Evolutionary conservation across 352 stramenopile species (phyloP).

Genomic region (Phytophthora ohioensis): DNA sequence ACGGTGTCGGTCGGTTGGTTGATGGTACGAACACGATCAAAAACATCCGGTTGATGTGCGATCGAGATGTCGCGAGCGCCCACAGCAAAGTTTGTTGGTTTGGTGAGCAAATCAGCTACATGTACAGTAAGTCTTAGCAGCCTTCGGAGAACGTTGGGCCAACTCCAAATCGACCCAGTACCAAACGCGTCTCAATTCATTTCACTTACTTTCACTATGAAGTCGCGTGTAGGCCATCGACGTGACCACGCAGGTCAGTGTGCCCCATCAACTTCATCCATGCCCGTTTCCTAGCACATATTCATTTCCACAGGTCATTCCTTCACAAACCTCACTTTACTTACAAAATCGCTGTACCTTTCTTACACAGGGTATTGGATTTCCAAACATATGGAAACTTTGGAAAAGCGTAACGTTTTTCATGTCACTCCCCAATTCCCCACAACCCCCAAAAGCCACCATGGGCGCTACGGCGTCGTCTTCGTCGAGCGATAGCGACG

Average conservation of each 20-base stretch:
- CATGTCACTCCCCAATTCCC: slow-evolving; percentile 34
- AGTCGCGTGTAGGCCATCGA: slow-evolving; percentile 1
- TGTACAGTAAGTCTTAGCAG: no score
- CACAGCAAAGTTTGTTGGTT: no score
- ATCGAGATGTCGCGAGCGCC: not conserved
- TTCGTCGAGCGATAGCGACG: slow-evolving; percentile 20
- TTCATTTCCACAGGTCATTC: not conserved
- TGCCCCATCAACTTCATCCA: not conserved
- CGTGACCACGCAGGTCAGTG: not conserved
- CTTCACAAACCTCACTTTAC: not conserved
- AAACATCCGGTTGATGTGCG: slow-evolving; percentile 7
- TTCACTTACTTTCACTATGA: not conserved
- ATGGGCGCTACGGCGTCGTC: slow-evolving; percentile 21
- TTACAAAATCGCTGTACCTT: not conserved
- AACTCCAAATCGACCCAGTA: no score
- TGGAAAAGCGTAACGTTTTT: slow-evolving; percentile 7
- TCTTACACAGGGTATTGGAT: slow-evolving; percentile 1
- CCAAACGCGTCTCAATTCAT: no score
- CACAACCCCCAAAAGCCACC: not conserved
- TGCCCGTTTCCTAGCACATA: slow-evolving; percentile 3
- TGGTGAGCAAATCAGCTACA: no score
- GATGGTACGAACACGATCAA: not conserved
- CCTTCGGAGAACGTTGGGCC: no score
- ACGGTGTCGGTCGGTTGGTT: not conserved
- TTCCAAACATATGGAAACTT: slow-evolving; percentile 14